Percentiles rank a stretch among this genome's conserved stretches.
phyloP scores from a whole-genome alignment of 2,329 filamentous ascomycete species.

The Aspergillus spinulosporus region DNA sequence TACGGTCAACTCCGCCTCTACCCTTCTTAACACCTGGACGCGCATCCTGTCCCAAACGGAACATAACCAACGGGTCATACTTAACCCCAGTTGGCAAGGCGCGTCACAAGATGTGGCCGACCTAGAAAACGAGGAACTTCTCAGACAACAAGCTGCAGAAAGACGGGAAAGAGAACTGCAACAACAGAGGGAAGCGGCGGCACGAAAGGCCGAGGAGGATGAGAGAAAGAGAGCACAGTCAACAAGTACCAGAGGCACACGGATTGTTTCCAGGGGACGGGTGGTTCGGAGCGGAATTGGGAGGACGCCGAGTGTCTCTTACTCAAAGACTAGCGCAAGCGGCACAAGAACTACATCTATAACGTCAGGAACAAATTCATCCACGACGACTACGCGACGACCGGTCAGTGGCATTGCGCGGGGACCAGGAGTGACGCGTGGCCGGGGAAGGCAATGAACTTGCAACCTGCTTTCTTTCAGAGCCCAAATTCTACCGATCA shows the following conservation, averaged over 20 bases:
- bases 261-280: conserved; percentile 37
- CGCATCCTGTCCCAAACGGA: conserved; percentile 95
- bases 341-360: conserved; percentile 30
- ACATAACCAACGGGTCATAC: conserved; percentile 88
- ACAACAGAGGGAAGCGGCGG: conserved; percentile 69
- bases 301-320: conserved; percentile 38
- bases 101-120: conserved; percentile 83
- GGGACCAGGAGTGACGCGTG: conserved; percentile 37
- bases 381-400: conserved; percentile 37
- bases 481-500: background rate
- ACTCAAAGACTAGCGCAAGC: conserved; percentile 22
- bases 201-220: conserved; percentile 53
- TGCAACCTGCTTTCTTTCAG: background rate
- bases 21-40: conserved; percentile 91
- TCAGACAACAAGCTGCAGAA: conserved; percentile 74
- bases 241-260: conserved; percentile 34
- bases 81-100: conserved; percentile 87
- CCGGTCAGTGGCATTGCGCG: conserved; percentile 43
- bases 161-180: conserved; percentile 76
- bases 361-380: conserved; percentile 28
- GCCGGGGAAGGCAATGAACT: conserved; percentile 33
- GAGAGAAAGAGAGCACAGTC: conserved; percentile 41
- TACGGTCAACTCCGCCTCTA: conserved; percentile 84
- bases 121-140: conserved; percentile 74
- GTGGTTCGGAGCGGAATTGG: conserved; percentile 35